Evolutionary conservation across 768 basidiomycete genomes (phyloP).

Genomic region (Fomitopsis serialis): DNA sequence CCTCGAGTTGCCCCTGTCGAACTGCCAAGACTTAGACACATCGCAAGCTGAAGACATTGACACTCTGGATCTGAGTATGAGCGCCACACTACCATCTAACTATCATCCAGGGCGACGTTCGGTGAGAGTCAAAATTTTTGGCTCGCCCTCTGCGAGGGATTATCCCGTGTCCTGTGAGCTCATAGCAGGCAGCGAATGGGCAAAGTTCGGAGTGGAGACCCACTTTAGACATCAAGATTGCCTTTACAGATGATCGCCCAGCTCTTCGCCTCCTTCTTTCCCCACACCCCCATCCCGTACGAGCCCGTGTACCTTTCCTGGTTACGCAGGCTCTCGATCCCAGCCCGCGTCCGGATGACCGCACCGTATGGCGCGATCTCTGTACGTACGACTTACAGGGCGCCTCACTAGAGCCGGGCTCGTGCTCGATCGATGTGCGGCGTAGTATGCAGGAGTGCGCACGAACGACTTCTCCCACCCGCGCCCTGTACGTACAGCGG

Average conservation of each 20-base stretch:
- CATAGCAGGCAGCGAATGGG: not conserved
- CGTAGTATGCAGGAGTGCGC: not conserved
- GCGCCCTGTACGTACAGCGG: not conserved
- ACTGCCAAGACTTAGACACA: no score
- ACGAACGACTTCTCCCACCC: not conserved
- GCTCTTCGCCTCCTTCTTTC: not conserved
- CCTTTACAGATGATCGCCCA: not conserved
- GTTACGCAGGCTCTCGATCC: not conserved
- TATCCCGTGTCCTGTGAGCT: no score
- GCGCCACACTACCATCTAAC: no score
- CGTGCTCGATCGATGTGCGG: not conserved
- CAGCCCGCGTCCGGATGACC: not conserved
- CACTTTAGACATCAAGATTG: not conserved
- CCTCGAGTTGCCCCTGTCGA: no score
- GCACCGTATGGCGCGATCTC: not conserved
- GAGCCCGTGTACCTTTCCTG: not conserved
- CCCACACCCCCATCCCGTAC: not conserved
- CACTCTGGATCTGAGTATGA: no score
- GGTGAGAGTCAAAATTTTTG: no score
- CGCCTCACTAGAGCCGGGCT: not conserved
- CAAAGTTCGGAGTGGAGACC: not conserved
- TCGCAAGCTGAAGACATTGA: no score
- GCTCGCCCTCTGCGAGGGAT: no score
- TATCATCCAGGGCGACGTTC: no score
- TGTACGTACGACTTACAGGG: not conserved